These are phyloP conservation scores for Yamadazyma trypodendri DNA, from an alignment of 1,139 yeast species.

Conservation along the genomic window DNA sequence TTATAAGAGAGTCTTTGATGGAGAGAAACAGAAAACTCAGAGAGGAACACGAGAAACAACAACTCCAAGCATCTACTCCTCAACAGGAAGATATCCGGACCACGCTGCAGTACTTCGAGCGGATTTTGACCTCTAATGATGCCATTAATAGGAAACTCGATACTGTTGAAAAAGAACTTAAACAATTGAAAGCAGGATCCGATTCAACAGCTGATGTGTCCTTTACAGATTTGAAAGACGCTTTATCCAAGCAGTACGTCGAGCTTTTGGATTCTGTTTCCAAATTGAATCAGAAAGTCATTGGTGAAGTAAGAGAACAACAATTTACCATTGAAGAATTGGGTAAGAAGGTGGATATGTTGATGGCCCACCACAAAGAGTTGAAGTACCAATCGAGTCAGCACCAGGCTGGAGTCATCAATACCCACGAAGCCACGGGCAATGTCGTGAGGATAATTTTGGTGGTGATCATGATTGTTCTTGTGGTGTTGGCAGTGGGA, in stretches of 20 bases:
- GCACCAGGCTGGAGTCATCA: constrained; percentile 7
- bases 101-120: background rate
- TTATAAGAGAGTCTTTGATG: constrained; percentile 37
- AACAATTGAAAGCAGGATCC: background rate
- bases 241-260: constrained; percentile 32
- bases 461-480: constrained; percentile 39
- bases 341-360: constrained; percentile 39
- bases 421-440: constrained; percentile 11
- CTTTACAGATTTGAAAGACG: constrained; percentile 25
- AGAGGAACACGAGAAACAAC: constrained; percentile 20
- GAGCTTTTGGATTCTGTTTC: constrained; percentile 35
- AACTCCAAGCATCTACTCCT: too few species aligned
- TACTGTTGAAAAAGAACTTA: background rate
- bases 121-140: constrained; percentile 1
- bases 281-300: constrained; percentile 36
- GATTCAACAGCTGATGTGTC: constrained; percentile 3
- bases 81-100: too few species aligned
- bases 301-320: constrained; percentile 47
- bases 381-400: constrained; percentile 29
- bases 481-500: constrained; percentile 37
- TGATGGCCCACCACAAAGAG: constrained; percentile 45
- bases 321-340: constrained; percentile 36
- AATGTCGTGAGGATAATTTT: constrained; percentile 40
- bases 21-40: constrained; percentile 31
- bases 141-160: constrained; percentile 4